A percentile compares a stretch with the other conserved stretches of the same genome.
Evolutionary conservation across 2,329 filamentous ascomycete species (phyloP).

Genomic region (Aspergillus eucalypticola): DNA sequence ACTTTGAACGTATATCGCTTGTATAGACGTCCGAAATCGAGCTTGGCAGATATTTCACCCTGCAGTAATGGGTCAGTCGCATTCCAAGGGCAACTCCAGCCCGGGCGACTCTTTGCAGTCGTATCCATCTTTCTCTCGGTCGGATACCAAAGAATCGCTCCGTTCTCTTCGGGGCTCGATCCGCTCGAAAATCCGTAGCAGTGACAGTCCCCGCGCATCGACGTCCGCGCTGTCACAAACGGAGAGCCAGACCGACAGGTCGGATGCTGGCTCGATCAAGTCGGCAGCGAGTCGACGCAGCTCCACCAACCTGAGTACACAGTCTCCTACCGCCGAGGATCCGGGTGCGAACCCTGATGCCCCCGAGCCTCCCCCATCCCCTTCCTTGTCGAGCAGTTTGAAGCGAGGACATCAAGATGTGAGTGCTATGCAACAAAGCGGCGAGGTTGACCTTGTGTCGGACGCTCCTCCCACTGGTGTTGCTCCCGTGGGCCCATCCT

Average conservation of each 20-base stretch:
- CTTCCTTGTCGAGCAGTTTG: constrained; percentile 74
- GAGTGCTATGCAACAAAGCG: constrained; percentile 75
- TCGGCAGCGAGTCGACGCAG: constrained; percentile 60
- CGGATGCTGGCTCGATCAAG: constrained; percentile 73
- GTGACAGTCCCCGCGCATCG: constrained; percentile 80
- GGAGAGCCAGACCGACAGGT: constrained; percentile 60
- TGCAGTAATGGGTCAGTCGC: constrained; percentile 52
- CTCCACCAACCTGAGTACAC: constrained; percentile 31
- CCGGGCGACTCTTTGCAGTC: constrained; percentile 69
- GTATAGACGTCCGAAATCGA: constrained; percentile 25
- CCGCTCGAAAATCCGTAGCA: constrained; percentile 74
- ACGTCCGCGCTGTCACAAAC: constrained; percentile 62
- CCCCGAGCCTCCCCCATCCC: constrained; percentile 74
- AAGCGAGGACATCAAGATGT: constrained; percentile 75
- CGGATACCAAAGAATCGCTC: constrained; percentile 89
- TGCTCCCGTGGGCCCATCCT: constrained; percentile 53
- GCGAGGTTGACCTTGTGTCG: constrained; percentile 92
- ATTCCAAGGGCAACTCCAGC: constrained; percentile 57
- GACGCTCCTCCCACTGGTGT: constrained; percentile 77
- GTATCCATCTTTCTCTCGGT: constrained; percentile 87
- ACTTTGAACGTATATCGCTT: constrained; percentile 24
- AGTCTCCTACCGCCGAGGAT: constrained; percentile 43
- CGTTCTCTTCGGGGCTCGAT: constrained; percentile 80
- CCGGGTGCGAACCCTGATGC: constrained; percentile 52
- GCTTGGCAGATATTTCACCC: constrained; percentile 37